A percentile compares a stretch with the other conserved stretches of the same genome.
These are phyloP conservation scores for Carnegiea gigantea DNA, from an alignment of 179 eudicot species.

Conservation along the genomic window DNA sequence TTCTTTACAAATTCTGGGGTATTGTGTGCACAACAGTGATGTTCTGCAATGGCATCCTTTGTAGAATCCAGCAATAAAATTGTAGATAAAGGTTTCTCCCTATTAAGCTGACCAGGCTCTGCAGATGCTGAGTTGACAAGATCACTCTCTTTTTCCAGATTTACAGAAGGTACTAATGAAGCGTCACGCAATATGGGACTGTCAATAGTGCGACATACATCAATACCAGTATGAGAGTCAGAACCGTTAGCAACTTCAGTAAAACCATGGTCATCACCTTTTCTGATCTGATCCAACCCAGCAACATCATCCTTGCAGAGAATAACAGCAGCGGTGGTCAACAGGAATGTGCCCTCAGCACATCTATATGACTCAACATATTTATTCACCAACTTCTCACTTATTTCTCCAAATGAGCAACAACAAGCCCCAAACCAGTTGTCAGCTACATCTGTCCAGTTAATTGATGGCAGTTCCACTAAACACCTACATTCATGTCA, in stretches of 20 bases:
- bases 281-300: constrained; percentile 30
- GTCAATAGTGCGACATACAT: constrained; percentile 4
- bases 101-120: background rate
- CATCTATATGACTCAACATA: constrained; percentile 70
- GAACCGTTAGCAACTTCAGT: constrained; percentile 2
- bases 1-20: constrained; percentile 31
- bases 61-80: constrained; percentile 17
- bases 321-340: constrained; percentile 56
- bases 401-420: constrained; percentile 87
- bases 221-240: background rate
- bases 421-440: constrained; percentile 98
- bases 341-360: constrained; percentile 59
- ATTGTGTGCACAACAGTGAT: constrained; percentile 39
- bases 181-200: constrained; percentile 1
- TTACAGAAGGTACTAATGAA: background rate
- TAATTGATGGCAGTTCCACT: constrained; percentile 82
- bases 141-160: background rate
- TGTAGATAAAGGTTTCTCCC: constrained; percentile 7
- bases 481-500: constrained; percentile 49
- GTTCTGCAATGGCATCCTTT: constrained; percentile 26
- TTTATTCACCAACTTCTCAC: constrained; percentile 70
- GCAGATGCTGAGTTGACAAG: background rate
- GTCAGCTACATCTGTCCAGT: constrained; percentile 95
- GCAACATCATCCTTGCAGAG: constrained; percentile 64
- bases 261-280: constrained; percentile 18